Evolutionary conservation across 2,329 filamentous ascomycete genomes (phyloP).

Genomic region (Aureobasidium namibiae): DNA sequence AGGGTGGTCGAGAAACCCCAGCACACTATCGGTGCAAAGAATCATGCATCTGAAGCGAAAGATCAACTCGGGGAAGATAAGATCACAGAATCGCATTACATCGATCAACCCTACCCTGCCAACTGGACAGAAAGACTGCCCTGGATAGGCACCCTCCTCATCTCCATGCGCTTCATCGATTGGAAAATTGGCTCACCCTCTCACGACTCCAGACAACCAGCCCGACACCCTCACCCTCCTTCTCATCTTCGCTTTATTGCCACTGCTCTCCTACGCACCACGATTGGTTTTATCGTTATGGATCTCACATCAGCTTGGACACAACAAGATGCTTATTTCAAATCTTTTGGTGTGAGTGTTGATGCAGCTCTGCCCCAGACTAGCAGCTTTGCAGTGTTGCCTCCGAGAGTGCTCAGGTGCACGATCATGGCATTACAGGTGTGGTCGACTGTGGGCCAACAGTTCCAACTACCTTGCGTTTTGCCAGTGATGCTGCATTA

Average conservation of each 20-base stretch:
- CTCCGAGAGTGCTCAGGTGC: slow-evolving; percentile 18
- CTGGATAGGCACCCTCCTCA: slow-evolving; percentile 21
- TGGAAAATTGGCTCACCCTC: slow-evolving; percentile 21
- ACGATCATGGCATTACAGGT: slow-evolving; percentile 20
- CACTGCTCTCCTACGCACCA: slow-evolving; percentile 16
- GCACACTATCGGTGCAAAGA: no score
- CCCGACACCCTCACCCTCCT: slow-evolving; percentile 10
- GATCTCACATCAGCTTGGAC: slow-evolving; percentile 21
- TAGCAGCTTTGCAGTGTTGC: slow-evolving; percentile 1
- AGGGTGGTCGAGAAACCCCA: not conserved
- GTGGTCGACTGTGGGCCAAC: slow-evolving; percentile 21
- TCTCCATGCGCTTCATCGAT: slow-evolving; percentile 20
- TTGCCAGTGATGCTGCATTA: slow-evolving; percentile 20
- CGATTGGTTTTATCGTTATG: slow-evolving; percentile 19
- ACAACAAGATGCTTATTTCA: slow-evolving; percentile 22
- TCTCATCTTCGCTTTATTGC: slow-evolving; percentile 16
- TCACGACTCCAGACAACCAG: slow-evolving; percentile 21
- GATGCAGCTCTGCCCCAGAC: slow-evolving; percentile 15
- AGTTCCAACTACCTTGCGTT: slow-evolving; percentile 20
- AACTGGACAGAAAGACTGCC: slow-evolving; percentile 17
- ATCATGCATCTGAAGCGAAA: slow-evolving; percentile 1
- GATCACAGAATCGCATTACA: not conserved
- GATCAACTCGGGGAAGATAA: not conserved
- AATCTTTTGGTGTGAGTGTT: slow-evolving; percentile 14
- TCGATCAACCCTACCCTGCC: slow-evolving; percentile 19